A percentile compares a stretch with the other conserved stretches of the same genome.
phyloP scores from a whole-genome alignment of 176 grass and related monocot species.

The Oryza nivara region DNA sequence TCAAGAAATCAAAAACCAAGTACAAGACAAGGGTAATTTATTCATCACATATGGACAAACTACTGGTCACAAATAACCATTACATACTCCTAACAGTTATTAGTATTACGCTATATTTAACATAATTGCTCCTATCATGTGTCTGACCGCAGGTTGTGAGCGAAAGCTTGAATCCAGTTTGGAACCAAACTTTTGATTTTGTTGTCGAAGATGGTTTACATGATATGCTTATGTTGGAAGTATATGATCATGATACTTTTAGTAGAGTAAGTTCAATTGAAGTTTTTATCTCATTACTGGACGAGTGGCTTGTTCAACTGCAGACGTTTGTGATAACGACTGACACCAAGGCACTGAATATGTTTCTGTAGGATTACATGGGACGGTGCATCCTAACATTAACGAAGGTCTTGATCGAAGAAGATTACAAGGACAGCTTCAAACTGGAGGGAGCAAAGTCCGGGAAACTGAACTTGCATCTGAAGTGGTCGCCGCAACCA shows the following conservation, averaged over 20 bases:
- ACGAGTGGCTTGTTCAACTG: not conserved
- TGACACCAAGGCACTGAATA: not conserved
- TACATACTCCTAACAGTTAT: not conserved
- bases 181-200: conserved; percentile 92
- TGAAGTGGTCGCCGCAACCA: conserved; percentile 80
- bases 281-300: not conserved
- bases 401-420: conserved; percentile 84
- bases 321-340: not conserved
- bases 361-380: conserved; percentile 75
- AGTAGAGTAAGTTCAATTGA: conserved; percentile 65
- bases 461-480: conserved; percentile 78
- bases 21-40: conserved; percentile 90
- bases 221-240: conserved; percentile 96
- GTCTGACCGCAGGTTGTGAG: conserved; percentile 65
- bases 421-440: conserved; percentile 74
- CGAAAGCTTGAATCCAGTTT: conserved; percentile 80
- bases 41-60: conserved; percentile 19
- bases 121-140: conserved; percentile 13
- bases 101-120: conserved; percentile 18
- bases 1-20: conserved; percentile 95
- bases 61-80: conserved; percentile 8
- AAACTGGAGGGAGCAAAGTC: conserved; percentile 78
- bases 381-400: conserved; percentile 83
- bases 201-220: conserved; percentile 96
- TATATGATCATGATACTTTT: conserved; percentile 94